Percentiles rank a stretch among this genome's conserved stretches.
Evolutionary conservation across 208 protist genomes (phyloP).

Genomic region (Crithidia expoeki): DNA sequence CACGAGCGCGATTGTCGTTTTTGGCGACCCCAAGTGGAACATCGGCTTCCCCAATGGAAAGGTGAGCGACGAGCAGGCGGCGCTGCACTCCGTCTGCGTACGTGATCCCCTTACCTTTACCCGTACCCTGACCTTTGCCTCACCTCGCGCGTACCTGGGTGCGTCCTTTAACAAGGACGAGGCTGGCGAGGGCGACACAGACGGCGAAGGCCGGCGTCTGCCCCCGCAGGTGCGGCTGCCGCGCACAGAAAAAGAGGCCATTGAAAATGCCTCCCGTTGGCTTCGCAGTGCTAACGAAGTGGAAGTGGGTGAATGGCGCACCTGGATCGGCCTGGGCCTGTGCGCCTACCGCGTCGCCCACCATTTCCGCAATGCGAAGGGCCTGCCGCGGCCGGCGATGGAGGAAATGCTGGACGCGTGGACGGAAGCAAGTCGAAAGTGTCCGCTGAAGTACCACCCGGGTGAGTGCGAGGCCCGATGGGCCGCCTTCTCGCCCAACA

Average conservation of each 20-base stretch:
- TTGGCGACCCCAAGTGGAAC: slow-evolving; percentile 74
- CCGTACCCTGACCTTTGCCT: slow-evolving; percentile 63
- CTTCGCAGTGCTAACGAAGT: slow-evolving; percentile 65
- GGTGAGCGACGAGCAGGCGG: slow-evolving; percentile 70
- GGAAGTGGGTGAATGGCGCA: slow-evolving; percentile 83
- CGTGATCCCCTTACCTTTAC: slow-evolving; percentile 71
- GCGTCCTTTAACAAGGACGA: slow-evolving; percentile 10
- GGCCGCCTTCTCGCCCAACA: slow-evolving; percentile 67
- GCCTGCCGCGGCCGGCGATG: slow-evolving; percentile 67
- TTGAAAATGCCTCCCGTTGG: slow-evolving; percentile 71
- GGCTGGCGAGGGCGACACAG: neutral
- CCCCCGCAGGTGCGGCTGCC: slow-evolving; percentile 58
- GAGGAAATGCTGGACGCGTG: slow-evolving; percentile 86
- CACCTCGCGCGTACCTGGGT: slow-evolving; percentile 37
- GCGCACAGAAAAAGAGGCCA: slow-evolving; percentile 69
- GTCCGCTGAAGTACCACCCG: slow-evolving; percentile 64
- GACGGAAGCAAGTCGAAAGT: slow-evolving; percentile 75
- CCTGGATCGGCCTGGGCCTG: slow-evolving; percentile 80
- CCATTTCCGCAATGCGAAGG: slow-evolving; percentile 72
- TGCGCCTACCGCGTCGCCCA: slow-evolving; percentile 74
- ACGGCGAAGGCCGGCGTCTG: neutral
- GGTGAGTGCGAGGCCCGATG: slow-evolving; percentile 77
- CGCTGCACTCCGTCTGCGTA: slow-evolving; percentile 78
- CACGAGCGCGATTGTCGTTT: slow-evolving; percentile 84
- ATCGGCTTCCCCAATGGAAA: slow-evolving; percentile 72